Conservation (phyloP, 2,329 filamentous ascomycete species). For the Coleophoma eucalyptorum region DNA sequence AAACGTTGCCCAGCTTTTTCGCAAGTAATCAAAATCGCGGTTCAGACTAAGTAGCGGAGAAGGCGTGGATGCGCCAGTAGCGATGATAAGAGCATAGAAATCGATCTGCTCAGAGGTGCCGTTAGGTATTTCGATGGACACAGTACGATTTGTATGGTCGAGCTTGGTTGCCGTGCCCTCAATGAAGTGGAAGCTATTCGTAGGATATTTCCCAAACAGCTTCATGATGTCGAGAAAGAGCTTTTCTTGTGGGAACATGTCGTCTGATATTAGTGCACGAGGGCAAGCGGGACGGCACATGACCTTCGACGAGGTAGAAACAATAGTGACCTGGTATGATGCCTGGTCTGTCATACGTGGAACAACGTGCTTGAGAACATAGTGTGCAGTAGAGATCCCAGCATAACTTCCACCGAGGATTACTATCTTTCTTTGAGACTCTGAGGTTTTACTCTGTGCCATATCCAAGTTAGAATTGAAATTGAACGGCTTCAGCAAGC, state of each 20-base stretch:
- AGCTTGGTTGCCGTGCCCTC: constrained; percentile 34
- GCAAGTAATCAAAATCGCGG: constrained; percentile 27
- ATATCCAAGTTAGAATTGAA: background rate
- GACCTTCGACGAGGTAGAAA: constrained; percentile 36
- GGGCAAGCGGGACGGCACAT: constrained; percentile 41
- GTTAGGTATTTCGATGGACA: constrained; percentile 22
- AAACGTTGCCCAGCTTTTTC: constrained; percentile 33
- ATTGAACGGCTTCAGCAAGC: no score
- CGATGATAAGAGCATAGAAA: constrained; percentile 44
- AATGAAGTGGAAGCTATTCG: constrained; percentile 34
- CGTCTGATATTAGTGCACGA: constrained; percentile 41
- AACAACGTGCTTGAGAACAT: constrained; percentile 47
- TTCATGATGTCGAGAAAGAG: constrained; percentile 37
- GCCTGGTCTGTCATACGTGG: constrained; percentile 32
- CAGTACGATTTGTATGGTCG: constrained; percentile 28
- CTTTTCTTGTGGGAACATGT: constrained; percentile 37
- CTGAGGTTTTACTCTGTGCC: background rate
- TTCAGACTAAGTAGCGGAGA: constrained; percentile 41
- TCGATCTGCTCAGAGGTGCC: constrained; percentile 18
- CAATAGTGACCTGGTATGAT: constrained; percentile 36
- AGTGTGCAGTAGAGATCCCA: constrained; percentile 47
- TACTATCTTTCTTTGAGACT: constrained; percentile 32
- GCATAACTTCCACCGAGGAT: constrained; percentile 50
- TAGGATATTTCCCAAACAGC: constrained; percentile 35
- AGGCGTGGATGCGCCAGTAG: constrained; percentile 40